A percentile compares a stretch with the other conserved stretches of the same genome.
These are phyloP conservation scores for Didymella pomorum DNA, from an alignment of 2,329 filamentous ascomycete species.

Conservation along the genomic window DNA sequence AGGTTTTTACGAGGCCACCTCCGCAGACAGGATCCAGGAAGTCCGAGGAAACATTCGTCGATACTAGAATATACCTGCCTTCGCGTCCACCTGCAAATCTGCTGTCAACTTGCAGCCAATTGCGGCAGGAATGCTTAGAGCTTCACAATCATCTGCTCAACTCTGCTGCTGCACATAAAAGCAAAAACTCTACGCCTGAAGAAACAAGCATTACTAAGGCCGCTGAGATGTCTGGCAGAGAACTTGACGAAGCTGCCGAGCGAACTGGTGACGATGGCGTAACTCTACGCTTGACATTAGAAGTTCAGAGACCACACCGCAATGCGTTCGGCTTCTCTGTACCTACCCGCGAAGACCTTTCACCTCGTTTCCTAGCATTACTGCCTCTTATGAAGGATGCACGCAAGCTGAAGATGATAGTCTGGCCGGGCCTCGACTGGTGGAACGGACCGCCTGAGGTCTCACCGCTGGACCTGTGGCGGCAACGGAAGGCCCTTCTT, in stretches of 20 bases:
- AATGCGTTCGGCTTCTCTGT: slow-evolving; percentile 30
- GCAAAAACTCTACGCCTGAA: neutral
- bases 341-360: slow-evolving; percentile 32
- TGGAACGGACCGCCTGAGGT: slow-evolving; percentile 17
- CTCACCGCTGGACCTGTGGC: slow-evolving; percentile 15
- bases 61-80: slow-evolving; percentile 42
- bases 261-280: slow-evolving; percentile 28
- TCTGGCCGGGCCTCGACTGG: slow-evolving; percentile 42
- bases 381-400: slow-evolving; percentile 30
- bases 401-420: slow-evolving; percentile 32
- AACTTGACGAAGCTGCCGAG: slow-evolving; percentile 34
- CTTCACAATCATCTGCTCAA: slow-evolving; percentile 26
- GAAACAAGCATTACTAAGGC: slow-evolving; percentile 19
- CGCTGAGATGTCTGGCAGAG: slow-evolving; percentile 23
- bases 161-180: neutral
- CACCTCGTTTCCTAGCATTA: slow-evolving; percentile 39
- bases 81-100: slow-evolving; percentile 30
- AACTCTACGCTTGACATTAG: slow-evolving; percentile 36
- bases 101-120: slow-evolving; percentile 37
- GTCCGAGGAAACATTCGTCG: slow-evolving; percentile 27
- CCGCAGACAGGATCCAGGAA: slow-evolving; percentile 15
- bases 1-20: slow-evolving; percentile 21
- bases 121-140: slow-evolving; percentile 38
- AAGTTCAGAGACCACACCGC: slow-evolving; percentile 30
- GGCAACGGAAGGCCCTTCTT: slow-evolving; percentile 14